phyloP scores from a whole-genome alignment of 345 rosid genomes.

The Trapa bicornis region DNA sequence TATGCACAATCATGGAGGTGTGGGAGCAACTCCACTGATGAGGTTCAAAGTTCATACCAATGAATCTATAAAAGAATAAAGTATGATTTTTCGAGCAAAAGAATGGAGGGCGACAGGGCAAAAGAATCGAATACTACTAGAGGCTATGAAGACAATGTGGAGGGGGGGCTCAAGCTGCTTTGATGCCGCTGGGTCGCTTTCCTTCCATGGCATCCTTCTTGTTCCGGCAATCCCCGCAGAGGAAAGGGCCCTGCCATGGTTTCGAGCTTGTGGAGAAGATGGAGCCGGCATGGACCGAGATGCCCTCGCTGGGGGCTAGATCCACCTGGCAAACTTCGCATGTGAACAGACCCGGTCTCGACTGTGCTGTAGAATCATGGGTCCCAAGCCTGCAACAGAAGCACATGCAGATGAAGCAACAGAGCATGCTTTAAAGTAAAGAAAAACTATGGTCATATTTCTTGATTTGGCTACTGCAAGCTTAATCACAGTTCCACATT shows the following conservation, averaged over 20 bases:
- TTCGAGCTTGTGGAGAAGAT: slow-evolving; percentile 57
- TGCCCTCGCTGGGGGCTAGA: slow-evolving; percentile 66
- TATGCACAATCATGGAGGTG: neutral
- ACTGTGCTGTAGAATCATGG: slow-evolving; percentile 23
- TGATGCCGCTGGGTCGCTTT: slow-evolving; percentile 63
- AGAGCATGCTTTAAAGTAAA: too few relatives aligned
- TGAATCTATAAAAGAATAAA: neutral
- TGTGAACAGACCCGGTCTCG: slow-evolving; percentile 54
- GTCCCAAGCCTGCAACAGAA: slow-evolving; percentile 48
- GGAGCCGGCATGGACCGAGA: slow-evolving; percentile 71
- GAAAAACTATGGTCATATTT: neutral
- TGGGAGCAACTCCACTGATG: neutral
- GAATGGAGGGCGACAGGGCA: neutral
- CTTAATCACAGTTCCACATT: neutral
- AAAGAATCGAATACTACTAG: neutral
- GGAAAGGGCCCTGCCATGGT: slow-evolving; percentile 95
- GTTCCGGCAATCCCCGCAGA: slow-evolving; percentile 56
- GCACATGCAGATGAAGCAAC: neutral
- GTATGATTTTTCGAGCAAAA: neutral
- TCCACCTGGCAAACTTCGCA: slow-evolving; percentile 80
- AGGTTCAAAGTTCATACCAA: neutral
- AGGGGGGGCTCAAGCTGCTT: slow-evolving; percentile 27
- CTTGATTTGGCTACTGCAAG: neutral
- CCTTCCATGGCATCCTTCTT: slow-evolving; percentile 98
- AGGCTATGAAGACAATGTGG: neutral